Conservation (phyloP, 495 filamentous ascomycete species). For the Choiromyces venosus region DNA sequence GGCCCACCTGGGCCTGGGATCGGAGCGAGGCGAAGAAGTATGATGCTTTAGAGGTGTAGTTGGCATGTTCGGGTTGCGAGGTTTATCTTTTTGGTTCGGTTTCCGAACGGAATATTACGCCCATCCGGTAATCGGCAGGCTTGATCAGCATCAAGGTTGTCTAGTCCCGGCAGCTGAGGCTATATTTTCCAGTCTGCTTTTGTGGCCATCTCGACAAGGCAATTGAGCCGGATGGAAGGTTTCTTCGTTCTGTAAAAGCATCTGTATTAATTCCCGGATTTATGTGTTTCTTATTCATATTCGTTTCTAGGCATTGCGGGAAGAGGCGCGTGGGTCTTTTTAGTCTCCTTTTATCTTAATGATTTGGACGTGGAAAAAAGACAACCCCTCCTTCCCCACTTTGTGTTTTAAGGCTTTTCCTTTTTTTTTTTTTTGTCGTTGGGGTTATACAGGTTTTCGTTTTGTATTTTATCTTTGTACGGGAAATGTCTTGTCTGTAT, state of each 20-base stretch:
- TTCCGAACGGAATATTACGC: background rate
- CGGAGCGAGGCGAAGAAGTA: constrained; percentile 32
- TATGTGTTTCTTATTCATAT: constrained; percentile 17
- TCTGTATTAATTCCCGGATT: constrained; percentile 16
- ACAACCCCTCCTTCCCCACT: background rate
- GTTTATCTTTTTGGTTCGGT: background rate
- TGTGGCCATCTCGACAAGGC: background rate
- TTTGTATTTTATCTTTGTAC: constrained; percentile 12
- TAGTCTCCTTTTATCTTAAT: constrained; percentile 5
- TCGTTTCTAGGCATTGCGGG: constrained; percentile 2
- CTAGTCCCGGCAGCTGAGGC: background rate
- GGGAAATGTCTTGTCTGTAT: background rate
- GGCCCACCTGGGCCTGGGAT: constrained; percentile 9
- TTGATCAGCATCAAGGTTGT: background rate
- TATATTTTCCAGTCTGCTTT: background rate
- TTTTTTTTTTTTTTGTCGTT: constrained; percentile 4
- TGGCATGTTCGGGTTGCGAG: background rate
- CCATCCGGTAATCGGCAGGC: background rate
- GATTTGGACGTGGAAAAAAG: constrained; percentile 4
- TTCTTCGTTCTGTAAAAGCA: constrained; percentile 12
- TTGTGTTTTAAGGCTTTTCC: background rate
- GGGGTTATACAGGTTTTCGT: background rate
- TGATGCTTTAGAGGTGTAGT: constrained; percentile 22
- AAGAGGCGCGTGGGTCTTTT: constrained; percentile 22
- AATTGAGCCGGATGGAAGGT: background rate